Evolutionary conservation across 2,329 filamentous ascomycete genomes (phyloP).

Genomic region (Pyrenophora seminiperda): DNA sequence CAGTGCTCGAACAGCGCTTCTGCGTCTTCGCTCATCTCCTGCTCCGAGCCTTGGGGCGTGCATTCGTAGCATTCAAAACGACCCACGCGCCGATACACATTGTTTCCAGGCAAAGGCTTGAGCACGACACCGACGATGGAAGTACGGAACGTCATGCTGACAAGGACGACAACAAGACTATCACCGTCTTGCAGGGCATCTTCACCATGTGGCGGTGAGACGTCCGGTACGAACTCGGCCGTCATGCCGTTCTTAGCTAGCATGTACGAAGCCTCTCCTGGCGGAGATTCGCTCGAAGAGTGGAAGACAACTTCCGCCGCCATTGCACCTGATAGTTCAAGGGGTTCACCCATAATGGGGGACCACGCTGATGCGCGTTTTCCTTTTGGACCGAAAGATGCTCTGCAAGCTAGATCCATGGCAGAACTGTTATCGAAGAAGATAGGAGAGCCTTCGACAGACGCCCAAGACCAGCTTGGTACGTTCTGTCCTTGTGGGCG

Average conservation of each 20-base stretch:
- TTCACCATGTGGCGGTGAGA: slow-evolving; percentile 34
- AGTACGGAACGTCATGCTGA: slow-evolving; percentile 46
- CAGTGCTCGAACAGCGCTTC: slow-evolving; percentile 43
- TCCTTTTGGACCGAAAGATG: slow-evolving; percentile 33
- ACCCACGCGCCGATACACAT: slow-evolving; percentile 41
- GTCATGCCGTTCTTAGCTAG: slow-evolving; percentile 36
- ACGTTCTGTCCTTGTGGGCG: slow-evolving; percentile 32
- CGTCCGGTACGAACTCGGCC: slow-evolving; percentile 43
- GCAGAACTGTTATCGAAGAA: slow-evolving; percentile 45
- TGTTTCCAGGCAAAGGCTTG: slow-evolving; percentile 24
- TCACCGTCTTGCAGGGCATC: slow-evolving; percentile 37
- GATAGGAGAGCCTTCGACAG: slow-evolving; percentile 42
- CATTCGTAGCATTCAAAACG: slow-evolving; percentile 47
- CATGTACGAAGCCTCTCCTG: slow-evolving; percentile 24
- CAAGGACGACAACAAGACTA: slow-evolving; percentile 39
- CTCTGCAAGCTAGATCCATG: slow-evolving; percentile 45
- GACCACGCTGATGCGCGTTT: slow-evolving; percentile 35
- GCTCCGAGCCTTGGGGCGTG: slow-evolving; percentile 29
- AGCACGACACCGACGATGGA: slow-evolving; percentile 44
- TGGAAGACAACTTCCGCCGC: slow-evolving; percentile 38
- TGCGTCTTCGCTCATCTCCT: slow-evolving; percentile 43
- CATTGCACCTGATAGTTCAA: slow-evolving; percentile 44
- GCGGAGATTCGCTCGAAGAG: slow-evolving; percentile 4
- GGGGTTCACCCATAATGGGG: slow-evolving; percentile 35
- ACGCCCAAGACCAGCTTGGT: slow-evolving; percentile 47